Evolutionary conservation across 805 yeast species (phyloP).

Genomic region (Yamadazyma paraphyllophila): DNA sequence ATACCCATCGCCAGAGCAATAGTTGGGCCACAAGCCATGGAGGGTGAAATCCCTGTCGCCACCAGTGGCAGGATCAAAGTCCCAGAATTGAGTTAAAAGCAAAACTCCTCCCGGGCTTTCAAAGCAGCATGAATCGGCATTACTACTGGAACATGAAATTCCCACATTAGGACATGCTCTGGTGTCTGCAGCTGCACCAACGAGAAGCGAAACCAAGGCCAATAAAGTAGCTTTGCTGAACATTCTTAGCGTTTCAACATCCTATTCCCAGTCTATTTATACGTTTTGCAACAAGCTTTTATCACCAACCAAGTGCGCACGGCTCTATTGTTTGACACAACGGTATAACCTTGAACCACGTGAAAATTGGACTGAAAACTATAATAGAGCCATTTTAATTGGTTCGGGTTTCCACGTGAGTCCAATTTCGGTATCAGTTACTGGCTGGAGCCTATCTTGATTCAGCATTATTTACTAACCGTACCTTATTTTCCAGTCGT

Average conservation of each 20-base stretch:
- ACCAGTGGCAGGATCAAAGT: conserved; percentile 28
- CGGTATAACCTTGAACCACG: too few relatives aligned
- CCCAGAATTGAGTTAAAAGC: conserved; percentile 43
- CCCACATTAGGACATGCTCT: neutral
- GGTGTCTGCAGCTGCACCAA: neutral
- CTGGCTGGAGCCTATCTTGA: too few relatives aligned
- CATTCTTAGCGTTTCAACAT: neutral
- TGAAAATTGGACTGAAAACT: too few relatives aligned
- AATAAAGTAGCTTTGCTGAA: neutral
- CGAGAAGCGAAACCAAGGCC: neutral
- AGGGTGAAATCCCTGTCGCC: conserved; percentile 38
- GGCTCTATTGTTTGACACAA: neutral
- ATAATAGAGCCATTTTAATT: too few relatives aligned
- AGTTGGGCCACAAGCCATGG: conserved; percentile 46
- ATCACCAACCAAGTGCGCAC: neutral
- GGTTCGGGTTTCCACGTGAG: too few relatives aligned
- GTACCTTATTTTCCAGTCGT: too few relatives aligned
- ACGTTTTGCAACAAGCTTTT: too few relatives aligned
- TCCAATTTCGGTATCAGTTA: too few relatives aligned
- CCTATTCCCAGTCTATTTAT: neutral
- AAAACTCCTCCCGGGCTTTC: conserved; percentile 40
- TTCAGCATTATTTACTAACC: too few relatives aligned
- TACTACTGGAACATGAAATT: neutral
- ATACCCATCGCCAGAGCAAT: conserved; percentile 37
- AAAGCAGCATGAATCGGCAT: conserved; percentile 42